Conservation (phyloP, 305 asterid genomes). For the Fraxinus floribunda region DNA sequence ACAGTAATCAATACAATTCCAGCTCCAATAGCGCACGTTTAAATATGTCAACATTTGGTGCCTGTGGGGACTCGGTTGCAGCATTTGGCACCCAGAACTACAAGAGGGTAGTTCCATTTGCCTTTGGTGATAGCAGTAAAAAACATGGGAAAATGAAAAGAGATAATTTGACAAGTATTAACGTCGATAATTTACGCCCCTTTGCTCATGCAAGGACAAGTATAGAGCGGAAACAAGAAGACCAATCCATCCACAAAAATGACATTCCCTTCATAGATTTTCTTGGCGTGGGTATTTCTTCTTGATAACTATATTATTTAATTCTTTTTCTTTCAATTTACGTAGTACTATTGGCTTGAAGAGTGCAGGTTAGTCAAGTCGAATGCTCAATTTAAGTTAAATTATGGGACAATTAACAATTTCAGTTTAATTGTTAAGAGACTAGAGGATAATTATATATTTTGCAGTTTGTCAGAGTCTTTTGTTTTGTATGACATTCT, state of each 20-base stretch:
- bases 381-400: background rate
- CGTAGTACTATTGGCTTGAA: background rate
- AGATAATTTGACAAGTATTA: slow-evolving; percentile 9
- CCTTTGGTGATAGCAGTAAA: slow-evolving; percentile 26
- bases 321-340: slow-evolving; percentile 3
- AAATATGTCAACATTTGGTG: slow-evolving; percentile 38
- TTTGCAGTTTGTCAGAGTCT: background rate
- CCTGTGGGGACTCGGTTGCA: slow-evolving; percentile 20
- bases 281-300: slow-evolving; percentile 89
- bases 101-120: slow-evolving; percentile 20
- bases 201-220: slow-evolving; percentile 29
- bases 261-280: slow-evolving; percentile 82
- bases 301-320: slow-evolving; percentile 27
- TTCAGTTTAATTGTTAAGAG: background rate
- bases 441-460: background rate
- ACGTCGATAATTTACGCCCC: background rate
- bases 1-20: slow-evolving; percentile 16
- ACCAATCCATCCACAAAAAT: slow-evolving; percentile 40
- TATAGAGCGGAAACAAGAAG: slow-evolving; percentile 28
- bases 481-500: background rate
- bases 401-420: background rate
- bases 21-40: slow-evolving; percentile 16
- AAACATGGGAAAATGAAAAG: slow-evolving; percentile 16
- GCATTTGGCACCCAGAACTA: slow-evolving; percentile 11
- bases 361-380: background rate